Percentiles rank a stretch among this genome's conserved stretches.
Evolutionary conservation across 192 early-diverging fungal species (phyloP).

Genomic region (Gamsiella multidivaricata): DNA sequence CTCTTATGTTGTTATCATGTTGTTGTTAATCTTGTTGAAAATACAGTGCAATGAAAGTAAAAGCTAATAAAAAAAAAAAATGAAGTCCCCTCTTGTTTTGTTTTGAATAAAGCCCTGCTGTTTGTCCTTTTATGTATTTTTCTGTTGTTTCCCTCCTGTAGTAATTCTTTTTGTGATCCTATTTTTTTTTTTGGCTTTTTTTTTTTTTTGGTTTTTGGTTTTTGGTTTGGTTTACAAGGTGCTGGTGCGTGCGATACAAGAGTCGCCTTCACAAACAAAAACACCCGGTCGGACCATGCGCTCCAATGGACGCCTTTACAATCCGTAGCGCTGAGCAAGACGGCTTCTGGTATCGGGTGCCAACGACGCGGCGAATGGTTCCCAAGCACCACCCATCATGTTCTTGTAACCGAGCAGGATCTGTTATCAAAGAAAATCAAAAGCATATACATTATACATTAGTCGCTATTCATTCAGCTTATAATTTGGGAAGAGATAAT

Average conservation of each 20-base stretch:
- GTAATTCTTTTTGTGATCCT: conserved; percentile 8
- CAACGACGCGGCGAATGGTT: conserved; percentile 56
- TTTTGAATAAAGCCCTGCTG: conserved; percentile 1
- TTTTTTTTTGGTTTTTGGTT: conserved; percentile 15
- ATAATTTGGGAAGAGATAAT: neutral
- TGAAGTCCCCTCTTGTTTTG: neutral
- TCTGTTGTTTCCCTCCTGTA: conserved; percentile 13
- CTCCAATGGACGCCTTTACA: too few relatives aligned
- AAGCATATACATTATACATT: neutral
- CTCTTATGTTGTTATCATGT: too few relatives aligned
- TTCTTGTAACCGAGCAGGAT: conserved; percentile 74
- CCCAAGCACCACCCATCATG: conserved; percentile 73
- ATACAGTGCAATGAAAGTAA: conserved; percentile 8
- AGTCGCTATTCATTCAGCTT: too few relatives aligned
- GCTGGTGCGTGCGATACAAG: too few relatives aligned
- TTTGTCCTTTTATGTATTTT: conserved; percentile 26
- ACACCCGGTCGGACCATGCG: too few relatives aligned
- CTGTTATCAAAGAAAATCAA: conserved; percentile 50
- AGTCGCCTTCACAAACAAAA: too few relatives aligned
- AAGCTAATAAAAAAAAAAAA: conserved; percentile 7
- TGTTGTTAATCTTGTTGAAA: too few relatives aligned
- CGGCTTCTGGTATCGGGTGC: conserved; percentile 57
- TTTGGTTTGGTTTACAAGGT: neutral
- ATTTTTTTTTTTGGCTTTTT: conserved; percentile 21
- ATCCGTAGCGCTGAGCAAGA: conserved; percentile 63